phyloP scores from a whole-genome alignment of 345 rosid genomes.

The Conringia planisiliqua region DNA sequence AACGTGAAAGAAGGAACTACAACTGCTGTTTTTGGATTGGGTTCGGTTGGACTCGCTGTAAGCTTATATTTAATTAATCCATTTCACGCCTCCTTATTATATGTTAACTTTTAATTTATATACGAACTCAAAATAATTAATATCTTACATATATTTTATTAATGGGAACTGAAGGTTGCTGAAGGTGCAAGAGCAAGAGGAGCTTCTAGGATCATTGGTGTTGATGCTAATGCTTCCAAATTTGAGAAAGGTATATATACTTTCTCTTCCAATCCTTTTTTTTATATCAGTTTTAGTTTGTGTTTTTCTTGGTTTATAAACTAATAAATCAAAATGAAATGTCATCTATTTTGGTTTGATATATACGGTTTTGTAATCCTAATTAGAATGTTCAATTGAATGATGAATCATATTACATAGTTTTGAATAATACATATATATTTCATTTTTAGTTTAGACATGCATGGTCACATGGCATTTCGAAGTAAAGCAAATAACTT shows the following conservation, averaged over 20 bases:
- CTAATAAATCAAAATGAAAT: not conserved
- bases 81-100: not conserved
- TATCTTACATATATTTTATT: not conserved
- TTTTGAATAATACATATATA: too few relatives aligned
- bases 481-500: not conserved
- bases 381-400: not conserved
- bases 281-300: not conserved
- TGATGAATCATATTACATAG: not conserved
- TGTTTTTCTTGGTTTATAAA: not conserved
- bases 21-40: slow-evolving; percentile 67
- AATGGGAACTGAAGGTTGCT: slow-evolving; percentile 42
- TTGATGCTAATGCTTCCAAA: slow-evolving; percentile 52
- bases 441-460: too few relatives aligned
- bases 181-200: slow-evolving; percentile 66
- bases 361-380: not conserved
- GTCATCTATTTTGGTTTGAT: too few relatives aligned
- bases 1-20: slow-evolving; percentile 53
- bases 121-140: not conserved
- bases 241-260: slow-evolving; percentile 45
- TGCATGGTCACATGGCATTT: too few relatives aligned
- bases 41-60: slow-evolving; percentile 75
- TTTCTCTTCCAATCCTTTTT: not conserved
- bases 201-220: slow-evolving; percentile 59
- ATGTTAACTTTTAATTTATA: not conserved
- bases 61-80: slow-evolving; percentile 8